phyloP scores from a whole-genome alignment of 345 rosid species.

The Durio zibethinus region DNA sequence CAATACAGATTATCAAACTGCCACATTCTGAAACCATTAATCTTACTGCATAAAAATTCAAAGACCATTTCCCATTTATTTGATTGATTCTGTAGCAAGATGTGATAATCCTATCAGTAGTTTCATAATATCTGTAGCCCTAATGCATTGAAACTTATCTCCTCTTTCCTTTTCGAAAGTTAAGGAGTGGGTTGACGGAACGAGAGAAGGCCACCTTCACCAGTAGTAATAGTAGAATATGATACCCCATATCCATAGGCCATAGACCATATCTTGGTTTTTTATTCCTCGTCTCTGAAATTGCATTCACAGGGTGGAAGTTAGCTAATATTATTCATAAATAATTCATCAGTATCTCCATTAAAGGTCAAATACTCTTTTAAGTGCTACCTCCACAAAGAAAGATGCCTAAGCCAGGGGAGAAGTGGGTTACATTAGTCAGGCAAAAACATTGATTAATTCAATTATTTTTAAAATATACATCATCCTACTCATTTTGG shows the following conservation, averaged over 20 bases:
- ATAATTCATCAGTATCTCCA: background rate
- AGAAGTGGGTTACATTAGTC: background rate
- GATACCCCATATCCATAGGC: background rate
- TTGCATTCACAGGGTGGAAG: background rate
- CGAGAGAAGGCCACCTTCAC: background rate
- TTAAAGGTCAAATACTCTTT: background rate
- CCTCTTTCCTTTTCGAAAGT: too few relatives aligned
- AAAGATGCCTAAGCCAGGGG: background rate
- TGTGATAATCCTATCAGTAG: too few relatives aligned
- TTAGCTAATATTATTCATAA: background rate
- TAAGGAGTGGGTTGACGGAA: too few relatives aligned
- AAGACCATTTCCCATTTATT: too few relatives aligned
- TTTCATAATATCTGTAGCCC: too few relatives aligned
- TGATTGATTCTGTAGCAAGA: too few relatives aligned
- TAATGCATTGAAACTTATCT: too few relatives aligned
- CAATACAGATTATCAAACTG: too few relatives aligned
- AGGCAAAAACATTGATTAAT: background rate
- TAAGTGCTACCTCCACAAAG: background rate
- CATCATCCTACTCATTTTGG: background rate
- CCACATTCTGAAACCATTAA: too few relatives aligned
- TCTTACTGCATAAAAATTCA: too few relatives aligned
- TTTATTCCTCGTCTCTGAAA: background rate
- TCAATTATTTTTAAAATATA: background rate
- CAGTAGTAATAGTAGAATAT: background rate
- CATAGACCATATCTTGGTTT: background rate